These are phyloP conservation scores for Fragaria vesca DNA, from an alignment of 306 rosid genomes.

Conservation along the genomic window DNA sequence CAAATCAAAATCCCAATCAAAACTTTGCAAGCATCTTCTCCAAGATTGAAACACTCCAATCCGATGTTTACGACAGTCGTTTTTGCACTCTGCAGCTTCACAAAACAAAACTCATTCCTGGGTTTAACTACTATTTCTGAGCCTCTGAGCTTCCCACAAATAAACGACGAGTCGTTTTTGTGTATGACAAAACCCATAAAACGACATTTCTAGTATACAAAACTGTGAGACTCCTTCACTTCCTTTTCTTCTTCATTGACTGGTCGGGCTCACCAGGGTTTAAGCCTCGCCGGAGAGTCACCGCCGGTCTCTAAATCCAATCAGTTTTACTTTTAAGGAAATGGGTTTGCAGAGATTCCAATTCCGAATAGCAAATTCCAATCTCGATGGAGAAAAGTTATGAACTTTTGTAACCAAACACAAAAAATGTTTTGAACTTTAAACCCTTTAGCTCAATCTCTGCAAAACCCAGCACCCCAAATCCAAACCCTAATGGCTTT, in stretches of 20 bases:
- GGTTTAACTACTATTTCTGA: too few species aligned
- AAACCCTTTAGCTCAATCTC: neutral
- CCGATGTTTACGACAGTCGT: neutral
- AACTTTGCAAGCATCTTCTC: neutral
- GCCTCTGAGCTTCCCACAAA: neutral
- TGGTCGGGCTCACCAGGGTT: neutral
- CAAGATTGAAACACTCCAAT: neutral
- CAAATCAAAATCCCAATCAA: neutral
- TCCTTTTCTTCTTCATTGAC: neutral
- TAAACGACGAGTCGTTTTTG: neutral
- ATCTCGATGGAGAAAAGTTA: neutral
- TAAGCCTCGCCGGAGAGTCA: slow-evolving; percentile 2
- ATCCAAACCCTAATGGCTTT: slow-evolving; percentile 23
- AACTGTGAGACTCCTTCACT: neutral
- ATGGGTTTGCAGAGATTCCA: neutral
- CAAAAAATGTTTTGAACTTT: neutral
- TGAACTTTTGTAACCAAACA: neutral
- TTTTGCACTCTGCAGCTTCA: neutral
- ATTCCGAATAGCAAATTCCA: neutral
- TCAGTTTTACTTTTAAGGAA: too few species aligned
- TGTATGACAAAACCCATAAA: neutral
- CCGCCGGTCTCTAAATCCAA: neutral
- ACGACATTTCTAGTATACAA: neutral
- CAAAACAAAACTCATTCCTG: neutral
- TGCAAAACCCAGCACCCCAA: slow-evolving; percentile 12